Percentiles rank a stretch among this genome's conserved stretches.
phyloP scores from a whole-genome alignment of 192 early-diverging fungal genomes.

The Rhizoclosmatium globosum region DNA sequence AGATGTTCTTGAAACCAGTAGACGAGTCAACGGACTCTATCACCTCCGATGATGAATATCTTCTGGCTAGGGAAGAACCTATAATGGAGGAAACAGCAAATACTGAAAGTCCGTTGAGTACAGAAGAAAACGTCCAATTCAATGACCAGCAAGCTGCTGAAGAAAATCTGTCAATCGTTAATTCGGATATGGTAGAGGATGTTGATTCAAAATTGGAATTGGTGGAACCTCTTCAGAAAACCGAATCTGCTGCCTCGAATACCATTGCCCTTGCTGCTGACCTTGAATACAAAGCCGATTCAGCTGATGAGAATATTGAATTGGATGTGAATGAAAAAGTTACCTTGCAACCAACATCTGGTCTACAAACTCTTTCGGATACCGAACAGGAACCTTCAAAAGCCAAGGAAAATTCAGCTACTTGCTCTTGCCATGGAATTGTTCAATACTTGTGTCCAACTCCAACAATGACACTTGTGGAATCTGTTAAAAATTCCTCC shows the following conservation, averaged over 20 bases:
- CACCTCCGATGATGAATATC: not conserved
- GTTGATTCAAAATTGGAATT: not conserved
- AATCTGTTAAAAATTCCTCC: not conserved
- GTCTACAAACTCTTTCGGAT: too few species aligned
- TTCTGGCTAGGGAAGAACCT: not conserved
- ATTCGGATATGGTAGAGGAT: not conserved
- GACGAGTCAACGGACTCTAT: not conserved
- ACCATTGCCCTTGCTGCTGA: too few species aligned
- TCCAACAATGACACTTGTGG: not conserved
- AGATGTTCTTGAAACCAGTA: not conserved
- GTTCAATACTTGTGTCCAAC: slow-evolving; percentile 18
- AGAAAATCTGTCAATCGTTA: not conserved
- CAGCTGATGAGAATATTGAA: too few species aligned
- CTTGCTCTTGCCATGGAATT: slow-evolving; percentile 33
- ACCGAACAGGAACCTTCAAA: too few species aligned
- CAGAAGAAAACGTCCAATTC: not conserved
- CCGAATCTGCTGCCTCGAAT: too few species aligned
- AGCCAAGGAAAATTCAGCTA: not conserved
- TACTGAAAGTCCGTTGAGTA: not conserved
- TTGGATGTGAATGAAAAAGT: too few species aligned
- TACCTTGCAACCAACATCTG: too few species aligned
- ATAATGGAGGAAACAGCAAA: not conserved
- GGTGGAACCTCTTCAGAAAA: not conserved
- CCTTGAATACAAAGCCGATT: too few species aligned
- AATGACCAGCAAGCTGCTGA: not conserved